A percentile compares a stretch with the other conserved stretches of the same genome.
Evolutionary conservation across 163 green algal species (phyloP).

Genomic region (Trebouxia gelatinosa): DNA sequence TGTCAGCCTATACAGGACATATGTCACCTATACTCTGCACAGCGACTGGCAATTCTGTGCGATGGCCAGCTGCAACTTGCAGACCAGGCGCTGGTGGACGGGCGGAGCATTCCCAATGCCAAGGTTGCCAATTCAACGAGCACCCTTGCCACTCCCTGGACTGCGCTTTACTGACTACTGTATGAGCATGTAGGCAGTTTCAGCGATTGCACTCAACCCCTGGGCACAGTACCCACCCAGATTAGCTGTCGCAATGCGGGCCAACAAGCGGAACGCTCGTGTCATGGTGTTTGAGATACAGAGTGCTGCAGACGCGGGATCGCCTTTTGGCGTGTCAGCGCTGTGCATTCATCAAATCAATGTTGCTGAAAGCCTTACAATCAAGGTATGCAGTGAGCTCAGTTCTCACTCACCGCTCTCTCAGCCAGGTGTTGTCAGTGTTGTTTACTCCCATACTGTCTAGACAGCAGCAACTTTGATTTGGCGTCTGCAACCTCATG

Average conservation of each 20-base stretch:
- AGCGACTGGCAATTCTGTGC: constrained; percentile 33
- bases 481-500: no score
- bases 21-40: constrained; percentile 18
- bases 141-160: not conserved
- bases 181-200: constrained; percentile 31
- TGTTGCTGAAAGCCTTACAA: constrained; percentile 32
- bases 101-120: constrained; percentile 25
- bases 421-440: not conserved
- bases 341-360: constrained; percentile 35
- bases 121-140: constrained; percentile 17
- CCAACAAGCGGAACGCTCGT: constrained; percentile 28
- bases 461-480: not conserved
- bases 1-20: constrained; percentile 33
- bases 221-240: not conserved
- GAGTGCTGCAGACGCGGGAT: not conserved
- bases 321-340: constrained; percentile 13
- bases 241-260: constrained; percentile 41
- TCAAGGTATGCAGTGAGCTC: constrained; percentile 30
- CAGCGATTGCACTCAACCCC: constrained; percentile 29
- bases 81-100: constrained; percentile 44
- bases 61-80: constrained; percentile 42
- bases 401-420: not conserved
- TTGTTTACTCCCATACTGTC: not conserved
- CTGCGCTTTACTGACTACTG: not conserved
- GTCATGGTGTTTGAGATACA: constrained; percentile 43